Conservation (phyloP, 495 filamentous ascomycete genomes). For the Aspergillus affinis region DNA sequence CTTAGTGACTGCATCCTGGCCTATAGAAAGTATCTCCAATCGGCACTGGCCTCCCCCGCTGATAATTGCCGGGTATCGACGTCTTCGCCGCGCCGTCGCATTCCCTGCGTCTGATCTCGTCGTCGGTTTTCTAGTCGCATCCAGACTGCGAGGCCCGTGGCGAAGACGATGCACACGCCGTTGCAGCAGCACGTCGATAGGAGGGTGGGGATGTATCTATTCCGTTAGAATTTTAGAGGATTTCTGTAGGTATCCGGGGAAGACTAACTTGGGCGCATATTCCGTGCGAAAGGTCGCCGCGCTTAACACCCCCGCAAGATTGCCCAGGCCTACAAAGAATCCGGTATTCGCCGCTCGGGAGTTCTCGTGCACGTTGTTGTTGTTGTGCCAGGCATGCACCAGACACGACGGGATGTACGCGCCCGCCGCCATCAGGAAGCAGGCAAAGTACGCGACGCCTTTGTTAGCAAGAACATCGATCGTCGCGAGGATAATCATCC, state of each 20-base stretch:
- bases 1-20: neutral
- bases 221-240: constrained; percentile 1
- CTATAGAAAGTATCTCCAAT: constrained; percentile 65
- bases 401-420: constrained; percentile 42
- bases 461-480: constrained; percentile 58
- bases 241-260: too few relatives aligned
- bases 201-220: constrained; percentile 60
- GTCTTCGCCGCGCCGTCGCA: constrained; percentile 53
- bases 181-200: constrained; percentile 72
- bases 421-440: constrained; percentile 71
- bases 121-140: constrained; percentile 67
- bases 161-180: constrained; percentile 55
- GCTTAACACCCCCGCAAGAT: constrained; percentile 69
- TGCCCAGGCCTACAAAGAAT: constrained; percentile 60
- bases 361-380: constrained; percentile 71
- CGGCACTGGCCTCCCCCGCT: constrained; percentile 56
- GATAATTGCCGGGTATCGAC: constrained; percentile 60
- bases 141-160: constrained; percentile 55
- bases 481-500: constrained; percentile 65
- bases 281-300: constrained; percentile 66
- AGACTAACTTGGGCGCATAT: constrained; percentile 59
- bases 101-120: constrained; percentile 58
- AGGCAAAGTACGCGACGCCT: constrained; percentile 68
- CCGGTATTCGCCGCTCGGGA: constrained; percentile 43
- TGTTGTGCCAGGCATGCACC: constrained; percentile 62